Conservation (phyloP, 2,329 filamentous ascomycete genomes). For the Cladosporium sp. region DNA sequence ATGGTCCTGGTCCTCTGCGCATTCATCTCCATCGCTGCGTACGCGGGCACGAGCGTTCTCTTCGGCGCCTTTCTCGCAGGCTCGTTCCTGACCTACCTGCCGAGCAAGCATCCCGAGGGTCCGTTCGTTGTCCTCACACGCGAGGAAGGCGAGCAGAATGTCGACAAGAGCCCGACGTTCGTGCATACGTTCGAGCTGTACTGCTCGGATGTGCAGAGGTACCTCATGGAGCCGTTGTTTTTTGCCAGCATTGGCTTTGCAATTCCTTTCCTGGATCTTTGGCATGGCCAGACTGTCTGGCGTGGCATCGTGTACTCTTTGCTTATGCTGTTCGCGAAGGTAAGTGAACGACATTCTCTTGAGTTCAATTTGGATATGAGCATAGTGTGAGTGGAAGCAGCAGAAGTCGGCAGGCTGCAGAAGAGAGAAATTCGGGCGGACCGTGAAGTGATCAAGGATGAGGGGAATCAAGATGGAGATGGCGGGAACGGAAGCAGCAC, state of each 20-base stretch:
- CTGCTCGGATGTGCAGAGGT: conserved; percentile 41
- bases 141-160: conserved; percentile 24
- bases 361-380: background rate
- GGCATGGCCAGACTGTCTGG: conserved; percentile 27
- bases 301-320: conserved; percentile 25
- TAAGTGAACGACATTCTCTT: background rate
- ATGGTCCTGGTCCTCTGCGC: conserved; percentile 27
- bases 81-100: conserved; percentile 25
- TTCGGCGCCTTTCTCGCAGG: conserved; percentile 30
- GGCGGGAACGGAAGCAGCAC: too few relatives aligned
- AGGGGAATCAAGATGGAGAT: too few relatives aligned
- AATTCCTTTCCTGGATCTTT: conserved; percentile 26
- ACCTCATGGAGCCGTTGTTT: conserved; percentile 27
- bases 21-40: conserved; percentile 27
- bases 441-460: background rate
- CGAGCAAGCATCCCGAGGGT: conserved; percentile 19
- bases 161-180: conserved; percentile 26
- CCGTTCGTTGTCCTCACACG: conserved; percentile 24
- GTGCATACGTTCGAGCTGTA: conserved; percentile 32
- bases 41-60: conserved; percentile 26
- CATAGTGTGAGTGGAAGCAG: background rate
- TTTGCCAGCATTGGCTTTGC: conserved; percentile 29
- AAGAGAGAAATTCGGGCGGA: background rate
- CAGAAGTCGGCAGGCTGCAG: background rate
- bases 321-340: conserved; percentile 23